Evolutionary conservation across 2,329 filamentous ascomycete species (phyloP), one percentile per base, ranked within the genome.

Genomic region (Biscogniauxia sp.): DNA sequence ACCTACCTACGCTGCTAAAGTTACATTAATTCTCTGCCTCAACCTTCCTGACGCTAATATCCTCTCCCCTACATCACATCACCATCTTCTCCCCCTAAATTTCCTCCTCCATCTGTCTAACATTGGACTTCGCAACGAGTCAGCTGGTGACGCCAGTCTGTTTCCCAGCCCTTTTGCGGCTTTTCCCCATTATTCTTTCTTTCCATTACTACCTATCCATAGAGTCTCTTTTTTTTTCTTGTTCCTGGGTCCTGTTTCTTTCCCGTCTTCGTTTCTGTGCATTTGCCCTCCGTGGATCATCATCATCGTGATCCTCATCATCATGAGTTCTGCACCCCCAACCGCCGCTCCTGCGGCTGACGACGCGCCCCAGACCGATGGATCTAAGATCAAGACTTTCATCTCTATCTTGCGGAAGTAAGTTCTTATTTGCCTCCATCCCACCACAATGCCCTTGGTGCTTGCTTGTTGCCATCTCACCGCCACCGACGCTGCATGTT

Each of bases 331-430:
- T n/a, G 57, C 62, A 54, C 58, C 70, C 51, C 64, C 70, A 26
- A 60, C 70, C 3, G 69, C 69, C 37, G 56, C 67, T 51, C 28
- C 58, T 41, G 49, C 64, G 8, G 69, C 69, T 55, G 72, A 74
- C 60, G 72, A 74, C 50, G 65, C 70, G 20, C 72, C 72, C 64
- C 81, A 82, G 66, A 93, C 91, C 78, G 93, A 98, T 61, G 88
- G 86, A 67, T 94, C 91, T 67, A 97, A 97, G 82, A 81, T 98
- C 72, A 90, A 88, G 78, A 96, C 92, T 1, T 96, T 98, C 72
- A 77, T 97, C 63, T 86, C 88, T 57, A 96, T 97, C 68, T 78
- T 98, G 72, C 89, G 89, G 78, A 96, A 91, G 92, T 96, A 83
- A 79, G 87, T 76, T n/a, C 19, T 26, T 41, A 5, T 50, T 17